phyloP scores from a whole-genome alignment of 1,284 basidiomycete species.

The Volvariella surrecta region DNA sequence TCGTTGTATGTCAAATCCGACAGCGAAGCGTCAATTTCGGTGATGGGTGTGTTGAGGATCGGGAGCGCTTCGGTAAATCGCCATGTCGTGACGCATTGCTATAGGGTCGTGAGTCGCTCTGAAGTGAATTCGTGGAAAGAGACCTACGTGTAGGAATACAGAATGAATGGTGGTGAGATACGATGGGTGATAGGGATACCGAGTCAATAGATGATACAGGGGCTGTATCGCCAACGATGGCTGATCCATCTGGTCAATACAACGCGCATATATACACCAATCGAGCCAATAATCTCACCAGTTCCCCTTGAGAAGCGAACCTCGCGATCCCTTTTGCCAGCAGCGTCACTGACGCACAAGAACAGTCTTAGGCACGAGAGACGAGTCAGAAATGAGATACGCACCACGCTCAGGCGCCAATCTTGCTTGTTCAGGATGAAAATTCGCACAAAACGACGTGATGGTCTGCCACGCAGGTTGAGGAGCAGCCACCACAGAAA shows the following conservation, averaged over 20 bases:
- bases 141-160: constrained; percentile 40
- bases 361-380: constrained; percentile 6
- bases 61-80: constrained; percentile 49
- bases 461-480: constrained; percentile 34
- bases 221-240: constrained; percentile 45
- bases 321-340: constrained; percentile 39
- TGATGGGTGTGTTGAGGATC: constrained; percentile 49
- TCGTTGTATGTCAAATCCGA: constrained; percentile 64
- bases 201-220: constrained; percentile 46
- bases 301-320: constrained; percentile 23
- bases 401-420: constrained; percentile 61
- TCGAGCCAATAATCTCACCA: constrained; percentile 29
- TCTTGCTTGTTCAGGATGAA: constrained; percentile 52
- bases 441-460: constrained; percentile 45
- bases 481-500: constrained; percentile 29
- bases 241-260: constrained; percentile 16
- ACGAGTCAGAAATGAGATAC: constrained; percentile 7
- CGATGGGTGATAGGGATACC: constrained; percentile 47
- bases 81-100: constrained; percentile 38
- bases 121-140: constrained; percentile 7
- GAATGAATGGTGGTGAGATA: constrained; percentile 65
- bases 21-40: constrained; percentile 41
- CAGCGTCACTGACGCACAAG: constrained; percentile 29
- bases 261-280: background rate
- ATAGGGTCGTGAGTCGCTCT: constrained; percentile 18